Evolutionary conservation across 345 rosid species (phyloP).

Genomic region (Carallia pectinifolia): DNA sequence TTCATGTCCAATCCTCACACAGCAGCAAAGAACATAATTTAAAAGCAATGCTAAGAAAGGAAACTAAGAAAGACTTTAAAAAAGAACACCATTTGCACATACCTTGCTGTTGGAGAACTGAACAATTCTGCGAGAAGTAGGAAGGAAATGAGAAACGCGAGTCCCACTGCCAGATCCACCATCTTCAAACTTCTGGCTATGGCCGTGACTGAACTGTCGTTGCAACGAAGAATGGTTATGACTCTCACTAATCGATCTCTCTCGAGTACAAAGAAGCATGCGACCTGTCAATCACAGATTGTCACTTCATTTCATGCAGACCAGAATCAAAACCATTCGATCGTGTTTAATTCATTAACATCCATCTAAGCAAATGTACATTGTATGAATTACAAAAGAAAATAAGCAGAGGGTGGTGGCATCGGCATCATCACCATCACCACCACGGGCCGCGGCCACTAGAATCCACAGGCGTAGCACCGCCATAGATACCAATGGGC

Average conservation of each 20-base stretch:
- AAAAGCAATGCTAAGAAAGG: no score
- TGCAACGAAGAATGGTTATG: slow-evolving; percentile 64
- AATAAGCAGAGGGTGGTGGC: no score
- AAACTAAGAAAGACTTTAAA: no score
- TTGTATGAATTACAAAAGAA: no score
- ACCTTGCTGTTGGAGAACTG: slow-evolving; percentile 78
- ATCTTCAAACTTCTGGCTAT: slow-evolving; percentile 51
- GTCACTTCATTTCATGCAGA: neutral
- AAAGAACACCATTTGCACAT: slow-evolving; percentile 1
- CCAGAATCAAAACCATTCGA: no score
- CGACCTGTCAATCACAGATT: slow-evolving; percentile 41
- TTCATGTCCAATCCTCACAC: no score
- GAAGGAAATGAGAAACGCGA: slow-evolving; percentile 71
- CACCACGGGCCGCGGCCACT: no score
- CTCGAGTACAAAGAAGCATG: slow-evolving; percentile 73
- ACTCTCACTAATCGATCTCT: slow-evolving; percentile 53
- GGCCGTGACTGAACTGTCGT: slow-evolving; percentile 69
- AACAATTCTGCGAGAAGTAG: slow-evolving; percentile 75
- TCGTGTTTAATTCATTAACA: no score
- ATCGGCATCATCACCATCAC: no score
- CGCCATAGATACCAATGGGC: neutral
- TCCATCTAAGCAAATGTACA: no score
- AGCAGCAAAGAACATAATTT: no score
- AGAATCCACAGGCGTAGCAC: slow-evolving; percentile 24
- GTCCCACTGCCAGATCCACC: no score